These are phyloP conservation scores for Lathyrus oleraceus DNA, from an alignment of 306 rosid genomes.

Conservation along the genomic window DNA sequence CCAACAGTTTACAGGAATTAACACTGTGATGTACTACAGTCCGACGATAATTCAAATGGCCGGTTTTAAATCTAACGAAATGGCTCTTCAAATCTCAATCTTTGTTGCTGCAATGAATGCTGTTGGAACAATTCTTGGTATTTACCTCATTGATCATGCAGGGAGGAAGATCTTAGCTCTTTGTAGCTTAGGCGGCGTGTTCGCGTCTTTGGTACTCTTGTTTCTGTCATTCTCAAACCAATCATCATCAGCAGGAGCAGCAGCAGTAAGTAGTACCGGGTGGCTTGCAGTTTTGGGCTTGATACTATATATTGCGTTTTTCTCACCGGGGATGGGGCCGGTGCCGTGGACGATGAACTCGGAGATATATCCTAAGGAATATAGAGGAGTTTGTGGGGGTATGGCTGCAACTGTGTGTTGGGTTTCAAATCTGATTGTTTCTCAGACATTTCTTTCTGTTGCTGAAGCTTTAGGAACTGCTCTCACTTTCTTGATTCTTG, in stretches of 20 bases:
- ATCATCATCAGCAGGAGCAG: constrained; percentile 29
- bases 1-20: constrained; percentile 1
- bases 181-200: constrained; percentile 65
- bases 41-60: constrained; percentile 84
- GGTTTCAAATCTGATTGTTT: constrained; percentile 41
- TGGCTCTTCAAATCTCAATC: constrained; percentile 80
- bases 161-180: constrained; percentile 76
- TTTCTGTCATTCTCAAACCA: constrained; percentile 49
- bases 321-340: constrained; percentile 84
- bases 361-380: constrained; percentile 79
- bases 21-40: constrained; percentile 66
- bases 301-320: constrained; percentile 58
- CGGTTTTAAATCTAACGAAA: constrained; percentile 65
- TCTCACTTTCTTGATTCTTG: neutral
- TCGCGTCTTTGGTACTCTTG: constrained; percentile 57
- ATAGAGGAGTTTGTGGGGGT: constrained; percentile 76
- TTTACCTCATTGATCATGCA: constrained; percentile 71
- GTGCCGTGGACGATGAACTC: constrained; percentile 86
- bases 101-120: constrained; percentile 76
- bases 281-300: constrained; percentile 69
- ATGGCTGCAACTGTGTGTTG: constrained; percentile 86
- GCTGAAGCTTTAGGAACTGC: neutral
- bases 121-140: constrained; percentile 71
- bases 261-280: constrained; percentile 16
- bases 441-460: neutral